Conservation (phyloP, 148 eudicot species). For the Chenopodium berlandieri region DNA sequence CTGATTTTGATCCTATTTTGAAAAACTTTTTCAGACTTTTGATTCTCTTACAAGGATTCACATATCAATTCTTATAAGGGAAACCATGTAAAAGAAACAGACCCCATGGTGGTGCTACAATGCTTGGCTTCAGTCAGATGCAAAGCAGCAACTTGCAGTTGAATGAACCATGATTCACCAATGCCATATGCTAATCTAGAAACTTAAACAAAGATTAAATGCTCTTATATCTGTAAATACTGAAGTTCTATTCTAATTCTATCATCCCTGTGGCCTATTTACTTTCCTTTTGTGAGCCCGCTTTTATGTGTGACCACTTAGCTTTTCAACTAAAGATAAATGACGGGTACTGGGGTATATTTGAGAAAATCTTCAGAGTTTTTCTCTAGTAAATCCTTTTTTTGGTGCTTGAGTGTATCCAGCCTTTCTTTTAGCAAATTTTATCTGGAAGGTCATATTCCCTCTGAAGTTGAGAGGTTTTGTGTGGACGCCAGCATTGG, state of each 20-base stretch:
- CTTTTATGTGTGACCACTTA: not conserved
- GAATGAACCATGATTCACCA: not conserved
- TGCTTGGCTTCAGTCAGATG: not conserved
- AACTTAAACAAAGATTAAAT: not conserved
- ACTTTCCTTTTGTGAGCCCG: no score
- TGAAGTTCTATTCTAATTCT: no score
- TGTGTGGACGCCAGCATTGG: not conserved
- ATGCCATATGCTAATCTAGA: not conserved
- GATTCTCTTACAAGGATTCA: not conserved
- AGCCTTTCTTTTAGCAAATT: not conserved
- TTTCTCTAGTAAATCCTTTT: not conserved
- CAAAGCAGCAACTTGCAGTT: not conserved
- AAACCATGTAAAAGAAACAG: not conserved
- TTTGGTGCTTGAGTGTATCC: not conserved
- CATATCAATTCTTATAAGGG: not conserved
- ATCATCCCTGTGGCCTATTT: no score
- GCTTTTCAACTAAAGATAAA: not conserved
- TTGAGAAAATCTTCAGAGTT: not conserved
- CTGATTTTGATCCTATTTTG: not conserved
- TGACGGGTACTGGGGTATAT: not conserved
- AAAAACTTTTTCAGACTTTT: not conserved
- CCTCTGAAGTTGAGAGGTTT: not conserved
- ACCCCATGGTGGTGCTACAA: not conserved
- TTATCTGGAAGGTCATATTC: not conserved
- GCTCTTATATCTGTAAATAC: not conserved